Evolutionary conservation across 2,329 filamentous ascomycete species (phyloP), one percentile per base, ranked within the genome.

Genomic region (Coleophoma cylindrospora): DNA sequence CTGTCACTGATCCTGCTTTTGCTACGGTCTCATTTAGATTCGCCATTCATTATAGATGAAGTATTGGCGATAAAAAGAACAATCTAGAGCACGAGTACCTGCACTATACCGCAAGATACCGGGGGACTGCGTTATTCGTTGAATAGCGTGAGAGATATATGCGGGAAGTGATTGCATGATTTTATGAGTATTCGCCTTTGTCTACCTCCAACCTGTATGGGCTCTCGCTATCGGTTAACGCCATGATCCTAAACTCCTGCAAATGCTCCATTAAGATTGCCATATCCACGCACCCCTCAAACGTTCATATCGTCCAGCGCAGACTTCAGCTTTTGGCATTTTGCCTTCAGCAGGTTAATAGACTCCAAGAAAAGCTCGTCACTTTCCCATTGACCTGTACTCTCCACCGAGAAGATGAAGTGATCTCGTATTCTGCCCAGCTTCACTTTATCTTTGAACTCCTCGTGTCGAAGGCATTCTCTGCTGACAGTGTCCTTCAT

Each of bases 361-460:
- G 89, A 84, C 71, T 97, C 91, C 50, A 99, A 70, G 74, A 99
- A 97, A 57, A 99, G 76, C 70, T 91, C 85, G 62, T 97, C 92
- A 65, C 91, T 96, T 52, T 94, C 86, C 75, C 90, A 95, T 72
- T 99, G 94, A 6, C 94, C 95, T 0, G 90, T 86, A 74, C 91
- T 96, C 76, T 99, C 94, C 34, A 99, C 79, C 49, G 84, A 87
- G 76, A 94, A 99, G 70, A 99, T 97, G 69, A 99, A 99, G 73
- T 99, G 95, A 68, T 99, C 94, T 57, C 91, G 79, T 61, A 91
- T 76, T 49, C 95, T 80, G 40, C 94, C 94, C 33, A 99, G 81
- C 75, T 91, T 91, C 56, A 99, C 94, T 75, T 96, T 99, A 66
- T 84, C 89, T 70, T 94, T 83, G 72, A 99, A 97, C 71, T 97